phyloP scores from a whole-genome alignment of 768 basidiomycete genomes.

The Artomyces pyxidatus region DNA sequence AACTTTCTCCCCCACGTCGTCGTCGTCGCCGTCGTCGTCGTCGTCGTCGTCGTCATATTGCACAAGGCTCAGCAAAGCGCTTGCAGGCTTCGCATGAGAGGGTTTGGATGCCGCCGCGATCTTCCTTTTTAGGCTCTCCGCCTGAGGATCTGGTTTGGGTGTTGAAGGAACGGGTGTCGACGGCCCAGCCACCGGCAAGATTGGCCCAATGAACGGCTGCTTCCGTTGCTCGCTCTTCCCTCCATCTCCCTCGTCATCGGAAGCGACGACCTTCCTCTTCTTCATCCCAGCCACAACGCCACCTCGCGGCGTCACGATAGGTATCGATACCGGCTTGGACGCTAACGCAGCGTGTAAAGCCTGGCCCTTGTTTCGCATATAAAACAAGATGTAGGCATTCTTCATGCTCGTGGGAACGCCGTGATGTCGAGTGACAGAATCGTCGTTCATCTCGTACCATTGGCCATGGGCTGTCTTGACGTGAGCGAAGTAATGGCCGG shows the following conservation, averaged over 20 bases:
- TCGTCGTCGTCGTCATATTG: conserved; percentile 37
- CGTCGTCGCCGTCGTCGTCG: conserved; percentile 23
- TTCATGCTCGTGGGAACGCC: conserved; percentile 50
- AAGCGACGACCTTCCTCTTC: conserved; percentile 45
- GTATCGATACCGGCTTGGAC: conserved; percentile 11
- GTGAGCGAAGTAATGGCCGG: conserved; percentile 90
- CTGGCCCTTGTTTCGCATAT: conserved; percentile 75
- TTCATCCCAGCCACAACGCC: conserved; percentile 41
- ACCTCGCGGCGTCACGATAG: conserved; percentile 12
- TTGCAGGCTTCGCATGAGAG: conserved; percentile 18
- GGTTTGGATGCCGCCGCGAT: conserved; percentile 32
- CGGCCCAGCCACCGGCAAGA: conserved; percentile 43
- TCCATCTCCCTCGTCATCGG: conserved; percentile 25
- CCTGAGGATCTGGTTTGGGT: conserved; percentile 41
- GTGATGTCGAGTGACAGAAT: conserved; percentile 43
- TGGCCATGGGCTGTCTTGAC: conserved; percentile 59
- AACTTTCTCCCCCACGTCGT: conserved; percentile 25
- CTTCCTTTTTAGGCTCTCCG: conserved; percentile 42
- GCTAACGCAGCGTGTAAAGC: conserved; percentile 57
- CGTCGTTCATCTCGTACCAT: conserved; percentile 97
- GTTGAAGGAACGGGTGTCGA: conserved; percentile 12
- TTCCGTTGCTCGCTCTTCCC: conserved; percentile 39
- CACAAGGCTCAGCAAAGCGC: conserved; percentile 30
- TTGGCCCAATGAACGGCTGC: conserved; percentile 56
- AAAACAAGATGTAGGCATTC: conserved; percentile 92